Percentiles rank a stretch among this genome's conserved stretches.
phyloP scores from a whole-genome alignment of 2,329 filamentous ascomycete species.

The Teratosphaeria gauchensis region DNA sequence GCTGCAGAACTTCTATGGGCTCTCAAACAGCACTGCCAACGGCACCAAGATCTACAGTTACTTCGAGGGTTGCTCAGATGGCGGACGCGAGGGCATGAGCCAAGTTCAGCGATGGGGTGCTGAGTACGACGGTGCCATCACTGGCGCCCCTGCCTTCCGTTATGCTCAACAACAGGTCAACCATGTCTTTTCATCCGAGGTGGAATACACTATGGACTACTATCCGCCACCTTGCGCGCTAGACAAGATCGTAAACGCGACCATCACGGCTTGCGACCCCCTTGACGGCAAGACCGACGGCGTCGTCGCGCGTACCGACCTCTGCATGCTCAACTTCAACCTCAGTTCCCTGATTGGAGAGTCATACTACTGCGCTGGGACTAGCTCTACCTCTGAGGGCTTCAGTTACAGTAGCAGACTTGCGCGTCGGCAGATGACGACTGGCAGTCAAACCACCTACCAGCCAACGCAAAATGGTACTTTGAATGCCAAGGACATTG shows the following conservation, averaged over 20 bases:
- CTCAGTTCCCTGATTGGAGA: neutral
- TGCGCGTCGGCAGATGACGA: slow-evolving; percentile 37
- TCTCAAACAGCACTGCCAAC: slow-evolving; percentile 1
- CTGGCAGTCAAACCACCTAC: slow-evolving; percentile 25
- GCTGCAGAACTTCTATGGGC: slow-evolving; percentile 13
- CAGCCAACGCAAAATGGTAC: slow-evolving; percentile 27
- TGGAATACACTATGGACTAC: slow-evolving; percentile 33
- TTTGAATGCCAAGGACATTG: slow-evolving; percentile 21
- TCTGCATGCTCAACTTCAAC: neutral
- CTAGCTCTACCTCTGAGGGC: slow-evolving; percentile 8
- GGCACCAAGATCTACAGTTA: slow-evolving; percentile 35
- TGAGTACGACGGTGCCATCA: slow-evolving; percentile 38
- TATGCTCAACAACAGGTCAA: slow-evolving; percentile 38
- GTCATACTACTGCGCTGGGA: neutral
- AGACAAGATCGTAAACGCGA: slow-evolving; percentile 44
- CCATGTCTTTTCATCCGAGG: slow-evolving; percentile 31
- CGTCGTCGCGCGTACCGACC: slow-evolving; percentile 36
- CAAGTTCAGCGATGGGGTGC: slow-evolving; percentile 45
- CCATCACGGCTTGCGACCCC: slow-evolving; percentile 45
- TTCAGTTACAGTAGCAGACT: neutral
- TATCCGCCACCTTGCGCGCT: slow-evolving; percentile 38
- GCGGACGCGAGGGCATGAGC: slow-evolving; percentile 40
- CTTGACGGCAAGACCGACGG: slow-evolving; percentile 48
- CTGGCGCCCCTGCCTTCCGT: slow-evolving; percentile 41
- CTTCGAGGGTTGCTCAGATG: slow-evolving; percentile 47